These are phyloP conservation scores for Eimeria brunetti DNA, from an alignment of 169 alveolate species.

Conservation along the genomic window DNA sequence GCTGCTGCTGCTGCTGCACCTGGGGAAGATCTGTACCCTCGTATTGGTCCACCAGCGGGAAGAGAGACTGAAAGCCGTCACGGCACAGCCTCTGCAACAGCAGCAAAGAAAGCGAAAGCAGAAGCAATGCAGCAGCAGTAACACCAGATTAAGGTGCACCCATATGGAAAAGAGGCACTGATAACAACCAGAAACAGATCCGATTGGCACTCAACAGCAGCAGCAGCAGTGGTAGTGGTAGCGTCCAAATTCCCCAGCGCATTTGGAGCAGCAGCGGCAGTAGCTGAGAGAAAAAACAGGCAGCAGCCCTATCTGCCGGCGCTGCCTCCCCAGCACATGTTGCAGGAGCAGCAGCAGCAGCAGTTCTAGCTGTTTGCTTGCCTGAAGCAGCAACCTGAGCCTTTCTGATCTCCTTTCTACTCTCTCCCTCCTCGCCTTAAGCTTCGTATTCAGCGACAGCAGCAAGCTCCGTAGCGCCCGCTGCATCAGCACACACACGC, in stretches of 20 bases:
- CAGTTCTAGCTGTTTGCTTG: not conserved
- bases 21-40: not conserved
- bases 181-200: not conserved
- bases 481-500: not conserved
- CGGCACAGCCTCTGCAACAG: not conserved
- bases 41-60: not conserved
- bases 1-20: not conserved
- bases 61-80: not conserved
- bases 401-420: conserved; percentile 56
- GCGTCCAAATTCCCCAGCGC: no score
- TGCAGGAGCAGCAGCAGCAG: not conserved
- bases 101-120: not conserved
- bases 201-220: not conserved
- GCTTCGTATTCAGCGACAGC: conserved; percentile 20
- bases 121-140: not conserved
- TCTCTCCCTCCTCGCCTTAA: conserved; percentile 38
- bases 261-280: not conserved
- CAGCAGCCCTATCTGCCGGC: no score
- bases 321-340: no score
- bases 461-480: conserved; percentile 49
- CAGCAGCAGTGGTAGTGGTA: not conserved
- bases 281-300: no score
- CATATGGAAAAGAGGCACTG: not conserved
- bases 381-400: conserved; percentile 53
- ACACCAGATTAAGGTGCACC: not conserved